Evolutionary conservation across 2,329 filamentous ascomycete species (phyloP).

Genomic region (Fusarium oligoseptatum): DNA sequence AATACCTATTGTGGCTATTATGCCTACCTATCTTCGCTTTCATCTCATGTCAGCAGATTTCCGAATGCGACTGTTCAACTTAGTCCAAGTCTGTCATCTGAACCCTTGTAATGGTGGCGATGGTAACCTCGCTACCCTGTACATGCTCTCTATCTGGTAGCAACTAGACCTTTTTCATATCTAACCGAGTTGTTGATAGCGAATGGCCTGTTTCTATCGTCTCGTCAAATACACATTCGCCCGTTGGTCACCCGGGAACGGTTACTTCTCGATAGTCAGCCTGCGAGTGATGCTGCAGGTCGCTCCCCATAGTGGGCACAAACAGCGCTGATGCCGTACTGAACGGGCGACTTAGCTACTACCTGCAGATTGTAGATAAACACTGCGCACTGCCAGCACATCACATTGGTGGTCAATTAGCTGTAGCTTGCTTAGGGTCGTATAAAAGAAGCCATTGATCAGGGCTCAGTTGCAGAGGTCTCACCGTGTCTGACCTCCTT

Average conservation of each 20-base stretch:
- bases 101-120: background rate
- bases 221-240: background rate
- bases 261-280: background rate
- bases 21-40: background rate
- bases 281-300: background rate
- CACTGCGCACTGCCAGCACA: background rate
- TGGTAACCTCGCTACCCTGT: background rate
- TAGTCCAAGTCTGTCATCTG: background rate
- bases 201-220: background rate
- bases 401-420: background rate
- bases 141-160: background rate
- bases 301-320: background rate
- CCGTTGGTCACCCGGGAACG: background rate
- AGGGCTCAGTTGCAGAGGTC: background rate
- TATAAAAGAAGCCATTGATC: background rate
- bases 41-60: background rate
- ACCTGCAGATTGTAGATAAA: background rate
- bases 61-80: background rate
- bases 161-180: background rate
- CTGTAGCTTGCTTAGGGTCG: background rate
- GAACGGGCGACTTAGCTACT: background rate
- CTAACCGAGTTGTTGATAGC: background rate
- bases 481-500: background rate
- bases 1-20: background rate
- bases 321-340: background rate